Conservation (phyloP, 345 rosid species). For the Pelargonium nanum region DNA sequence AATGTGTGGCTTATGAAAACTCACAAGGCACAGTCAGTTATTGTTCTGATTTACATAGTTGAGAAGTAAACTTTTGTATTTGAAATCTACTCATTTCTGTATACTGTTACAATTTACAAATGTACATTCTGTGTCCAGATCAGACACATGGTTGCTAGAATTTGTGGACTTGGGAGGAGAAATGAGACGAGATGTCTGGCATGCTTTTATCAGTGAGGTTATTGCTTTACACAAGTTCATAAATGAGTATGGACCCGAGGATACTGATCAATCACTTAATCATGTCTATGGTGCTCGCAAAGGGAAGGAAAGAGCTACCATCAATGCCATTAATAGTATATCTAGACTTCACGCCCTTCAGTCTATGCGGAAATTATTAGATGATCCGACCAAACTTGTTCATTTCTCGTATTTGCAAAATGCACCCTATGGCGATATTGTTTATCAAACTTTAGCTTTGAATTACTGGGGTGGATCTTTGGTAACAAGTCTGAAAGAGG, state of each 20-base stretch:
- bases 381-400: conserved; percentile 81
- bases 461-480: conserved; percentile 85
- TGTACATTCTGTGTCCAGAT: conserved; percentile 27
- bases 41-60: too few relatives aligned
- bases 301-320: conserved; percentile 69
- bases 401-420: conserved; percentile 75
- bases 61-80: too few relatives aligned
- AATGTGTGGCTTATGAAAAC: too few relatives aligned
- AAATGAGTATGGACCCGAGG: conserved; percentile 63
- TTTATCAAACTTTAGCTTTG: conserved; percentile 74
- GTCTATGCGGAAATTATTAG: conserved; percentile 59
- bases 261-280: conserved; percentile 39
- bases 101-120: too few relatives aligned
- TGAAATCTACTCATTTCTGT: too few relatives aligned
- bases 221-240: conserved; percentile 71
- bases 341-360: conserved; percentile 92
- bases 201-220: conserved; percentile 74
- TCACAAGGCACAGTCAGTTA: too few relatives aligned
- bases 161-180: conserved; percentile 97
- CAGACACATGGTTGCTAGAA: conserved; percentile 74
- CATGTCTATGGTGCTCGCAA: conserved; percentile 71
- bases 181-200: conserved; percentile 88
- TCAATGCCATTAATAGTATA: conserved; percentile 55
- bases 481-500: conserved; percentile 39
- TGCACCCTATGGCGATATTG: conserved; percentile 67